Conservation (phyloP, 176 grass and related monocot genomes). For the Triticum turgidum region DNA sequence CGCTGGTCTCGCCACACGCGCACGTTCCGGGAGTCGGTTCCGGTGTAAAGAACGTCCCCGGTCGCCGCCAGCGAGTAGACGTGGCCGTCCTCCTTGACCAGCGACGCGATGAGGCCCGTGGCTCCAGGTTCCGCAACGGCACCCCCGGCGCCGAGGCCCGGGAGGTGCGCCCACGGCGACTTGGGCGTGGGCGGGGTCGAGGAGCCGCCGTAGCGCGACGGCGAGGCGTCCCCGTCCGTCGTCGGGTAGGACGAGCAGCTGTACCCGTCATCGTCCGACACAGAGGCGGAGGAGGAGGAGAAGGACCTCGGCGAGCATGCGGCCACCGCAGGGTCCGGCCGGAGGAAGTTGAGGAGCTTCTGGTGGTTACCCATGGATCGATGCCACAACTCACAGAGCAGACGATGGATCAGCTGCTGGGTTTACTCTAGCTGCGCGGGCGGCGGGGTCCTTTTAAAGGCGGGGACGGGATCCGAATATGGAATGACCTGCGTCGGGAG, state of each 20-base stretch:
- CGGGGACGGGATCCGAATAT: neutral
- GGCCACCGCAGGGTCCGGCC: neutral
- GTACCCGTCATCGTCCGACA: constrained; percentile 37
- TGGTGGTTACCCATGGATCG: constrained; percentile 27
- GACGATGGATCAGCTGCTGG: neutral
- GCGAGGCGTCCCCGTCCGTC: constrained; percentile 21
- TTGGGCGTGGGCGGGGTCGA: constrained; percentile 39
- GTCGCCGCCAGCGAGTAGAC: neutral
- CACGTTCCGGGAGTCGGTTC: neutral
- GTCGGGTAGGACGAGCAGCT: constrained; percentile 14
- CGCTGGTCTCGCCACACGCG: neutral
- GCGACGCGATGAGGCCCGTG: neutral
- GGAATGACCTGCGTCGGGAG: constrained; percentile 23
- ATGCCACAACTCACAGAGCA: neutral
- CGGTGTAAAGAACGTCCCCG: constrained; percentile 4
- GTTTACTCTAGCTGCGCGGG: neutral
- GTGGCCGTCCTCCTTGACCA: neutral
- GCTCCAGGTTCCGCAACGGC: neutral
- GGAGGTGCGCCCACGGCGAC: constrained; percentile 35
- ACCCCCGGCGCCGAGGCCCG: constrained; percentile 5
- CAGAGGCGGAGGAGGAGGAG: constrained; percentile 26
- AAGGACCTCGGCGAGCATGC: constrained; percentile 10
- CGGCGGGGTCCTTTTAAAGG: neutral
- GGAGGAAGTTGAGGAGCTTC: constrained; percentile 47
- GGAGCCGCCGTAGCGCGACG: constrained; percentile 48